Evolutionary conservation across 805 yeast genomes (phyloP).

Genomic region (Candida chauliodis): DNA sequence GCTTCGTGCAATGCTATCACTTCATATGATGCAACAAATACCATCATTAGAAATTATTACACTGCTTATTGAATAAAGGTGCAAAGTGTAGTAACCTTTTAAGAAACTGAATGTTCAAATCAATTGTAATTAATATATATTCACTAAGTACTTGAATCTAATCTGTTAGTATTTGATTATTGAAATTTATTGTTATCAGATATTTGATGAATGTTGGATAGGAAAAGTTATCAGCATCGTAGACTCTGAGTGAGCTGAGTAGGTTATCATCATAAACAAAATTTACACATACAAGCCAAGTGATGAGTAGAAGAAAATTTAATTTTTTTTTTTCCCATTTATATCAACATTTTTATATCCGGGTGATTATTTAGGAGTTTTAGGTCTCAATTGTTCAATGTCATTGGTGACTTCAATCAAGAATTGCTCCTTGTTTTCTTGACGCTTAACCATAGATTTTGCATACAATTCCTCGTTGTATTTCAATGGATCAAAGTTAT

Average conservation of each 20-base stretch:
- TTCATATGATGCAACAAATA: too few relatives aligned
- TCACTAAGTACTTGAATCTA: too few relatives aligned
- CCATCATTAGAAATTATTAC: too few relatives aligned
- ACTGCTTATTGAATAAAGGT: too few relatives aligned
- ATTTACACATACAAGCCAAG: slow-evolving; percentile 1
- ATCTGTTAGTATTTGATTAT: too few relatives aligned
- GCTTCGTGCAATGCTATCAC: too few relatives aligned
- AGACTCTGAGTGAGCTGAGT: slow-evolving; percentile 59
- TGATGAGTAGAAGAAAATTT: background rate
- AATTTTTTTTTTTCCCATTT: background rate
- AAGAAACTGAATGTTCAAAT: too few relatives aligned
- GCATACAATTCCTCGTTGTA: slow-evolving; percentile 30
- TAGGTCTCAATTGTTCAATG: slow-evolving; percentile 79
- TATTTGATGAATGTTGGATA: slow-evolving; percentile 49
- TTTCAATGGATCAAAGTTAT: slow-evolving; percentile 51
- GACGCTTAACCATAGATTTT: slow-evolving; percentile 28
- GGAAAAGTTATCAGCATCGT: slow-evolving; percentile 48
- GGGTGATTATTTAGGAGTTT: slow-evolving; percentile 51
- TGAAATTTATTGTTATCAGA: slow-evolving; percentile 20
- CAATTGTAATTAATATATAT: too few relatives aligned
- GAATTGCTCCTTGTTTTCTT: slow-evolving; percentile 25
- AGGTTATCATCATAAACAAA: slow-evolving; percentile 45
- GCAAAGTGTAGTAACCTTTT: too few relatives aligned
- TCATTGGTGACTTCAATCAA: slow-evolving; percentile 65
- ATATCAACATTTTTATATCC: background rate